These are phyloP conservation scores for Aegilops sharonensis DNA, from an alignment of 176 grass and related monocot genomes.

Conservation along the genomic window DNA sequence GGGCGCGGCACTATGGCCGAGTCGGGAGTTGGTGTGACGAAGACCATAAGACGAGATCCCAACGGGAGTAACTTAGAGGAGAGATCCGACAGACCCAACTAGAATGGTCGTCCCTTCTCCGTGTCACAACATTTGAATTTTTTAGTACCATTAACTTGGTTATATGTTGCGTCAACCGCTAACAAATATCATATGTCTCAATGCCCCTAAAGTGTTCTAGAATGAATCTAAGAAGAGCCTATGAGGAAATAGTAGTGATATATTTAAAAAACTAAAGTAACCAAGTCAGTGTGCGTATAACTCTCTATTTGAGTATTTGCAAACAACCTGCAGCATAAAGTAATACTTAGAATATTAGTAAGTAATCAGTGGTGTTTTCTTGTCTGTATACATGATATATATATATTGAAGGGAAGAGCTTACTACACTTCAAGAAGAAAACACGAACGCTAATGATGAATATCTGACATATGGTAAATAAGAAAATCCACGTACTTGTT, in stretches of 20 bases:
- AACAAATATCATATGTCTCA: too few relatives aligned
- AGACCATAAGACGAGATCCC: too few relatives aligned
- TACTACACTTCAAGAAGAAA: not conserved
- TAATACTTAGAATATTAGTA: slow-evolving; percentile 14
- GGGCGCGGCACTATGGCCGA: too few relatives aligned
- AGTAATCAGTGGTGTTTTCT: not conserved
- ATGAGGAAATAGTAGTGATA: not conserved
- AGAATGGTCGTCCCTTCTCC: too few relatives aligned
- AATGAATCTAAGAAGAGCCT: not conserved
- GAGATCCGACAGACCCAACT: too few relatives aligned
- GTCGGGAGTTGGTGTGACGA: too few relatives aligned
- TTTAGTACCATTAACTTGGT: too few relatives aligned
- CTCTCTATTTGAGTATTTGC: slow-evolving; percentile 42
- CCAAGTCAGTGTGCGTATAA: slow-evolving; percentile 62
- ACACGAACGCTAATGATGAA: not conserved
- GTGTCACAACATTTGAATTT: too few relatives aligned
- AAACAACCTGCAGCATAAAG: slow-evolving; percentile 62
- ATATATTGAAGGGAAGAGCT: not conserved
- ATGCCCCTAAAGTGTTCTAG: too few relatives aligned
- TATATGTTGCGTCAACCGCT: too few relatives aligned
- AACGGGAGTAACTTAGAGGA: too few relatives aligned
- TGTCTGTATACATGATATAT: not conserved
- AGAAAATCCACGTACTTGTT: slow-evolving; percentile 49
- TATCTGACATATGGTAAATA: not conserved
- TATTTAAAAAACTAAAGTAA: slow-evolving; percentile 26